A percentile compares a stretch with the other conserved stretches of the same genome.
phyloP scores from a whole-genome alignment of 2,329 filamentous ascomycete species.

The Neopestalotiopsis rosae region DNA sequence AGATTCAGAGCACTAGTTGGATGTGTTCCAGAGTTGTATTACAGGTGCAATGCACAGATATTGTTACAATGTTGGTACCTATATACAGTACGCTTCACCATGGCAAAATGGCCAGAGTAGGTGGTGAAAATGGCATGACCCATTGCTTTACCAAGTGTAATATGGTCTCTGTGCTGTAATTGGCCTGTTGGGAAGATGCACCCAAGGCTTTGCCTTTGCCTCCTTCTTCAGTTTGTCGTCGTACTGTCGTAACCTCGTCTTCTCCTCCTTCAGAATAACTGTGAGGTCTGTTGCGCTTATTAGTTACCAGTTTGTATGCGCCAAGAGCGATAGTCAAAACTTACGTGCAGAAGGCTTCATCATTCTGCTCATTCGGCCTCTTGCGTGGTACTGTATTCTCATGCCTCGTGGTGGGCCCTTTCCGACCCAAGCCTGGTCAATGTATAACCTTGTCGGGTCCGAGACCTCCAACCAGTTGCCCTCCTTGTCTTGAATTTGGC shows the following conservation, averaged over 20 bases:
- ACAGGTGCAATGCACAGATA: constrained; percentile 14
- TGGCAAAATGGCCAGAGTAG: background rate
- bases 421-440: constrained; percentile 92
- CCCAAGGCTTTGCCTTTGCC: constrained; percentile 79
- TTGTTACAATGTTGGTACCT: constrained; percentile 8
- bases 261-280: constrained; percentile 90
- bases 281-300: constrained; percentile 66
- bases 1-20: background rate
- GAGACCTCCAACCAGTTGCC: constrained; percentile 73
- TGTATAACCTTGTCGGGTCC: constrained; percentile 84
- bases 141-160: constrained; percentile 78
- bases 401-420: constrained; percentile 67
- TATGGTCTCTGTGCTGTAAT: constrained; percentile 86
- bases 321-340: constrained; percentile 40
- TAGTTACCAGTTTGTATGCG: constrained; percentile 23
- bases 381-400: constrained; percentile 73
- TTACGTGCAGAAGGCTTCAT: constrained; percentile 76
- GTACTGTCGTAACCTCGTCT: constrained; percentile 81
- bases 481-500: constrained; percentile 74
- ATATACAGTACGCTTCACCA: constrained; percentile 7
- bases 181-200: constrained; percentile 84
- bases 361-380: constrained; percentile 73
- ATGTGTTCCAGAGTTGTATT: constrained; percentile 2
- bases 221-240: constrained; percentile 80
- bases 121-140: background rate